Base-by-base conservation (phyloP, 306 rosid genomes). In the Cyclanthera cordifolia region DNA sequence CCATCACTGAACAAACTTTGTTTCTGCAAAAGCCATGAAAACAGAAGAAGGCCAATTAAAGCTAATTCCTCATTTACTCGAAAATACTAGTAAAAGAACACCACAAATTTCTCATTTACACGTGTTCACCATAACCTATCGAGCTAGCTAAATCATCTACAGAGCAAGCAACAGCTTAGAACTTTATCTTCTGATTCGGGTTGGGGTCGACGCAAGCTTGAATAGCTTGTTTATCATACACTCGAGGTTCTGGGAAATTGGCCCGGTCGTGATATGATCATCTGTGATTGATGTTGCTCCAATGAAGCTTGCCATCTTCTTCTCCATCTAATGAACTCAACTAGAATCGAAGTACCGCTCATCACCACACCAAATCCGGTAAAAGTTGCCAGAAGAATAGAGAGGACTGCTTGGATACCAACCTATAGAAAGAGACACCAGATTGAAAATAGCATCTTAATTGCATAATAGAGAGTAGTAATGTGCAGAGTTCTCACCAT, bases 301-400 rank as follows among this genome's bases (percentile, higher is more conserved):
- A 80, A 53, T 9, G 66, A 74, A 59, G 82, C 81, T 34, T 61
- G 85, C 86, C 79, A 79, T 75, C 84, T 82, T 74, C 88, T 86
- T 78, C 83, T 86, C 90, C 87, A 82, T 81, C 84, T 73, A 45
- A 67, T 56, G 39, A 79, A 27, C 78, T 94, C 97, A 0, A 79
- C 73, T 20, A 94, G 39, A 49, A 94, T 81, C 7, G 99, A 94
- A 75, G 87, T 90, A 60, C 97, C 99, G 46, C 97, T 90, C 97
- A 94, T 85, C 65, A 89, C 93, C 7, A 88, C 81, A 30, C 99
- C 96, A 46, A 90, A 83, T 47, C 99, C 97, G 8, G 97, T 84
- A 82, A 94, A 90, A 59, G 99, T 85, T 41, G 99, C 96, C 1
- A 94, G 96, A 32, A 94, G 90, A 73, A 94, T 86, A 7, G 97